These are phyloP conservation scores for Fusarium torreyae DNA, from an alignment of 2,329 filamentous ascomycete genomes.

Conservation along the genomic window DNA sequence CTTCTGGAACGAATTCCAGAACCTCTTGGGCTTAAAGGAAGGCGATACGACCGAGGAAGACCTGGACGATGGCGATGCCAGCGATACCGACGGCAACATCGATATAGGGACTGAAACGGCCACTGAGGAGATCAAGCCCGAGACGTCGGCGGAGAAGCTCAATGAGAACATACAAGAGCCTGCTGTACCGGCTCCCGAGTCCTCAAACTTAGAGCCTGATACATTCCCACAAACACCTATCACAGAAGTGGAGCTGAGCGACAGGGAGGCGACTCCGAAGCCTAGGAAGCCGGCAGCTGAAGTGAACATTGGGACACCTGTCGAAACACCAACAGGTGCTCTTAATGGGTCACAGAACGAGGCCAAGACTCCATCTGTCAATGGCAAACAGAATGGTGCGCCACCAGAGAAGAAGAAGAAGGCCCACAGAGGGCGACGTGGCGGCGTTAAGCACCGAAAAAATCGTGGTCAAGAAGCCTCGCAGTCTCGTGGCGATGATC, in stretches of 20 bases:
- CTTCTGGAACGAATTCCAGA: slow-evolving; percentile 48
- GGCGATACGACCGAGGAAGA: slow-evolving; percentile 7
- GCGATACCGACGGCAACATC: slow-evolving; percentile 35
- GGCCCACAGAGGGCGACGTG: slow-evolving; percentile 78
- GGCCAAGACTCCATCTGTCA: slow-evolving; percentile 1
- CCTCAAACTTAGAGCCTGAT: slow-evolving; percentile 14
- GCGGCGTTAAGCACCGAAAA: slow-evolving; percentile 77
- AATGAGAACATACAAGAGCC: slow-evolving; percentile 22
- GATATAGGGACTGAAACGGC: slow-evolving; percentile 1
- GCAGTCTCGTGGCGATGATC: slow-evolving; percentile 65
- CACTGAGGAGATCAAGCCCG: slow-evolving; percentile 2
- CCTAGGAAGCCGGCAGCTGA: slow-evolving; percentile 18
- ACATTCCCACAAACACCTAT: slow-evolving; percentile 12
- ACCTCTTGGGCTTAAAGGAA: slow-evolving; percentile 22
- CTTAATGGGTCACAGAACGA: slow-evolving; percentile 1
- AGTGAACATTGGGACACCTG: slow-evolving; percentile 1
- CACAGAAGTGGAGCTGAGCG: slow-evolving; percentile 28
- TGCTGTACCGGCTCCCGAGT: slow-evolving; percentile 15
- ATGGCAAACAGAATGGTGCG: slow-evolving; percentile 23
- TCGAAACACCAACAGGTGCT: slow-evolving; percentile 10
- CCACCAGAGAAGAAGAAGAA: slow-evolving; percentile 74
- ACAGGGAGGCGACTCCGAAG: slow-evolving; percentile 34
- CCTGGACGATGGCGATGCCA: slow-evolving; percentile 34
- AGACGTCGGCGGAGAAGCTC: slow-evolving; percentile 5
- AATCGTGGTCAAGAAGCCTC: slow-evolving; percentile 68